These are phyloP conservation scores for Solanum aculeatissimum DNA, from an alignment of 305 asterid species.

Conservation along the genomic window DNA sequence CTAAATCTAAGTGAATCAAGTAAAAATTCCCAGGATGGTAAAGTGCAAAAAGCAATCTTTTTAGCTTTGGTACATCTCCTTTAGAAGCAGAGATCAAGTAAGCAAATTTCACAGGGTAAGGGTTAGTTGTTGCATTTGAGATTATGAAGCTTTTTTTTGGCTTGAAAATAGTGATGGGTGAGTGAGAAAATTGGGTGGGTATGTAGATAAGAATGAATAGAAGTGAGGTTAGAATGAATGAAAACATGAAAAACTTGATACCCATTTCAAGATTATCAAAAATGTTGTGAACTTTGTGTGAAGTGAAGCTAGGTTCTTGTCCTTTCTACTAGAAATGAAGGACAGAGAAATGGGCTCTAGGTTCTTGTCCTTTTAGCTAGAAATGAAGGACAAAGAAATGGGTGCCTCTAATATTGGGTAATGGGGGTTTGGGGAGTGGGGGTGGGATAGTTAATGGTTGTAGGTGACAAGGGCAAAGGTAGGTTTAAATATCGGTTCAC, in stretches of 20 bases:
- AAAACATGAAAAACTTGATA: constrained; percentile 36
- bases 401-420: neutral
- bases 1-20: constrained; percentile 59
- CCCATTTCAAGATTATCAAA: constrained; percentile 16
- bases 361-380: neutral
- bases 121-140: constrained; percentile 17
- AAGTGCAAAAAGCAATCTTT: constrained; percentile 51
- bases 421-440: too few relatives aligned
- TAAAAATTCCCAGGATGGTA: constrained; percentile 78
- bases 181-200: constrained; percentile 21
- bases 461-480: neutral
- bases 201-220: constrained; percentile 40
- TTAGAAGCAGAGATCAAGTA: constrained; percentile 77
- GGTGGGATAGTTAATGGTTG: neutral
- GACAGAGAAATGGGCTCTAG: neutral
- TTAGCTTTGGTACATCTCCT: constrained; percentile 66
- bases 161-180: constrained; percentile 32
- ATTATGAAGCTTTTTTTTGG: constrained; percentile 32
- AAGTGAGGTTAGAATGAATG: constrained; percentile 34
- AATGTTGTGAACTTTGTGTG: neutral
- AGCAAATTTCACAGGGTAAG: constrained; percentile 61
- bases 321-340: neutral
- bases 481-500: neutral
- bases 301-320: neutral
- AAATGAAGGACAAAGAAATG: neutral